Base-by-base conservation (phyloP, 768 basidiomycete genomes). In the Suillus decipiens region DNA sequence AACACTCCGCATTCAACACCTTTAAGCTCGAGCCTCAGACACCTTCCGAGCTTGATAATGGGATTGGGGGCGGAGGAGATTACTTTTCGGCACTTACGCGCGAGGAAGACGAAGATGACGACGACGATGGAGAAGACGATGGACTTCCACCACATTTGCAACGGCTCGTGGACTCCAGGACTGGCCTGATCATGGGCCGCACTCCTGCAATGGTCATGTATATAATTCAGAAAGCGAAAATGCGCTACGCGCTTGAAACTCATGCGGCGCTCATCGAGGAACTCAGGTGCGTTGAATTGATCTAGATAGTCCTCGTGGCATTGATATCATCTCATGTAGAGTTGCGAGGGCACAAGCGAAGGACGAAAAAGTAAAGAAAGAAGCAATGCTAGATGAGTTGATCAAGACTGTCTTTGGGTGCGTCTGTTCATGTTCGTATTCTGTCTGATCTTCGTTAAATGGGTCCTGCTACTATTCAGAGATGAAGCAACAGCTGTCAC, bases 161-260 rank as follows among this genome's bases (percentile, higher is more conserved):
- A 24, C 75, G 76, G 6, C 80, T 83, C 33, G 78, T 80, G 64
- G 84, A 87, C 68, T 83, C 86, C 0, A 73, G 76, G 17, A 90
- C 88, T 1, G 86, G 87, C 1, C 75, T 85, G n/a, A 83, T 92
- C 5, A 73, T 85, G 68, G 91, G 90, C 1, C 83, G 89, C n/a
- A 77, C 86, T n/a, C 88, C 85, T 0, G 77, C 80, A 36, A 86
- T 89, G 79, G 85, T 87, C 41, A 87, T 86, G 80, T 96, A 95
- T 73, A 79, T 86, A 77, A 66, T 81, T 77, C 64, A 76, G 42
- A 75, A 95, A 70, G 93, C 95, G 7, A 94, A 93, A 70, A 82
- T 89, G 72, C 79, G 78, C 57, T 90, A 88, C 70, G 87, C 85
- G 15, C 65, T 88, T 36, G 83, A 89, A 62, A 86, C 91, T 69